Evolutionary conservation across 805 yeast species (phyloP).

Genomic region (Pichia thaimueangensis): DNA sequence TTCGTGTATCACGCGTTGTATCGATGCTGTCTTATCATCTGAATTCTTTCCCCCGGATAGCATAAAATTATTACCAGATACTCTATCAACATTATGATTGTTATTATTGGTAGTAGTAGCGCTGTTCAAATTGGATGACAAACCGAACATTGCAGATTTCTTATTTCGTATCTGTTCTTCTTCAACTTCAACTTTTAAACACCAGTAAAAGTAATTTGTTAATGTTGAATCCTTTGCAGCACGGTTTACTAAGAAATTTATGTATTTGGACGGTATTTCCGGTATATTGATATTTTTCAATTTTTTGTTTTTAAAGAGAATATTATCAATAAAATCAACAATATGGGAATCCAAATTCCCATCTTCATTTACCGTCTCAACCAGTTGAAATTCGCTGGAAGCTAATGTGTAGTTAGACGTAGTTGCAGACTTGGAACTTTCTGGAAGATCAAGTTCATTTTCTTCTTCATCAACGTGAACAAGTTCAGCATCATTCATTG

Average conservation of each 20-base stretch:
- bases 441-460: constrained; percentile 1
- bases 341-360: constrained; percentile 18
- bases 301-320: constrained; percentile 13
- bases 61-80: background rate
- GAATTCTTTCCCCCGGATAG: background rate
- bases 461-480: constrained; percentile 15
- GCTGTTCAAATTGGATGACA: background rate
- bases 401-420: constrained; percentile 23
- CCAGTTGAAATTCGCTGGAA: constrained; percentile 30
- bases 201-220: constrained; percentile 89
- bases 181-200: constrained; percentile 77
- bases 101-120: background rate
- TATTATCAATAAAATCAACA: constrained; percentile 20
- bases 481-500: constrained; percentile 2
- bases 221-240: constrained; percentile 59
- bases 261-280: constrained; percentile 48
- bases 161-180: constrained; percentile 39
- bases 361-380: constrained; percentile 20
- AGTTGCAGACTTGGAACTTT: constrained; percentile 7
- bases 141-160: background rate
- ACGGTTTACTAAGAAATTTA: constrained; percentile 67
- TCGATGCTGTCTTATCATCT: background rate
- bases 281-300: constrained; percentile 16
- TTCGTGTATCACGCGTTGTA: constrained; percentile 17
- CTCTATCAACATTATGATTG: background rate